A percentile compares a stretch with the other conserved stretches of the same genome.
Evolutionary conservation across 108 stramenopile species (phyloP).

Genomic region (Stephanodiscus triporus): DNA sequence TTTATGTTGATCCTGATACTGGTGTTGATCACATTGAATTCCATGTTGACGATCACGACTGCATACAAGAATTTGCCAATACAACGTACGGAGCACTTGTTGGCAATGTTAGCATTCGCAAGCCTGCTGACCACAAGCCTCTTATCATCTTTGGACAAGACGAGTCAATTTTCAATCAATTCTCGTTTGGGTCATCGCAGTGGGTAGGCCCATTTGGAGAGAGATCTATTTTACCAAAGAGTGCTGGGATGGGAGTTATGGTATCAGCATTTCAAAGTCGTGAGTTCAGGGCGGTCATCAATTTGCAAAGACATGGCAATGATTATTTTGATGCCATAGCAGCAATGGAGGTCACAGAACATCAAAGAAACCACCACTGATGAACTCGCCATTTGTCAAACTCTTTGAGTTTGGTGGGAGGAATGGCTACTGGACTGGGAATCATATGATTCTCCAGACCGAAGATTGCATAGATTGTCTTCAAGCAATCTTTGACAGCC

Average conservation of each 20-base stretch:
- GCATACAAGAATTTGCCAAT: too few relatives aligned
- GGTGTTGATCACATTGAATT: too few relatives aligned
- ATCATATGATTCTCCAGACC: conserved; percentile 10
- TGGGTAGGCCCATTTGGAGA: too few relatives aligned
- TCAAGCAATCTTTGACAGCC: neutral
- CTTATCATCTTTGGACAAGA: too few relatives aligned
- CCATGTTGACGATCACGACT: too few relatives aligned
- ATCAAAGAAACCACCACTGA: neutral
- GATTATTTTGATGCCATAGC: conserved; percentile 4
- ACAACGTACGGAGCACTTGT: too few relatives aligned
- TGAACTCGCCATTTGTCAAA: neutral
- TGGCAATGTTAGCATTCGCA: neutral
- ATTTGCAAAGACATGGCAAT: neutral
- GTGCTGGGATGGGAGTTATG: too few relatives aligned
- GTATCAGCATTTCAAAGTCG: too few relatives aligned
- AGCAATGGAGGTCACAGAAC: neutral
- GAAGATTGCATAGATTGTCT: conserved; percentile 12
- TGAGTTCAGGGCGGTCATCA: neutral
- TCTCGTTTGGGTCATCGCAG: too few relatives aligned
- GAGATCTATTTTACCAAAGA: too few relatives aligned
- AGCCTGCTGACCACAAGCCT: neutral
- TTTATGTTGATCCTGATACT: too few relatives aligned
- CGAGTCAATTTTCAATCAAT: too few relatives aligned
- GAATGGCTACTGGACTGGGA: conserved; percentile 22
- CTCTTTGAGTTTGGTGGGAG: conserved; percentile 5